A percentile compares a stretch with the other conserved stretches of the same genome.
Conservation (phyloP, 2,329 filamentous ascomycete genomes). For the Ceratocystis cacaofunesta region DNA sequence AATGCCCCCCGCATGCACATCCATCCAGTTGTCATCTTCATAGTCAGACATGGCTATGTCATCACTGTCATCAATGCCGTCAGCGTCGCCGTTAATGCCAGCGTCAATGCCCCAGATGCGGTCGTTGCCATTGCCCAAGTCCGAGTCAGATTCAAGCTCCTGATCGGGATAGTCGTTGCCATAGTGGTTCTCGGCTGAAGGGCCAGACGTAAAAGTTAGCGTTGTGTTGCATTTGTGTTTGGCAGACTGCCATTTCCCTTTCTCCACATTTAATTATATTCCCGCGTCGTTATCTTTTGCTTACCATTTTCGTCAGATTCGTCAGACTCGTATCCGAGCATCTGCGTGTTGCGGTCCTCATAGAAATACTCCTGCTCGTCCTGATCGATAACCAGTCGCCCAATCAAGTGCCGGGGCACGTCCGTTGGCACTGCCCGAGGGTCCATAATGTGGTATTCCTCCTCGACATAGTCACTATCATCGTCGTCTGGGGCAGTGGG, state of each 20-base stretch:
- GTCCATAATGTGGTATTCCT: conserved; percentile 49
- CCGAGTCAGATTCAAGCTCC: conserved; percentile 52
- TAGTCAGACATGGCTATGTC: conserved; percentile 26
- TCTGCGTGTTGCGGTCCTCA: conserved; percentile 14
- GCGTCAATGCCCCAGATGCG: conserved; percentile 33
- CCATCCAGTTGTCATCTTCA: conserved; percentile 26
- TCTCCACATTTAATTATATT: not conserved
- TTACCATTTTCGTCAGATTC: conserved; percentile 53
- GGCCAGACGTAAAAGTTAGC: conserved; percentile 9
- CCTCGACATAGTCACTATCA: conserved; percentile 45
- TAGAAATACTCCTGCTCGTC: conserved; percentile 47
- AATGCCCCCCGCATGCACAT: conserved; percentile 16
- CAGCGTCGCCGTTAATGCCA: conserved; percentile 38
- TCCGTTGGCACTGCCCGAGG: conserved; percentile 34
- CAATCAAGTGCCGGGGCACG: conserved; percentile 36
- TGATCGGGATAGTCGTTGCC: conserved; percentile 69
- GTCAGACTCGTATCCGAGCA: conserved; percentile 34
- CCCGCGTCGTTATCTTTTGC: conserved; percentile 8
- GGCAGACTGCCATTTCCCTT: not conserved
- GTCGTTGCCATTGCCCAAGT: conserved; percentile 26
- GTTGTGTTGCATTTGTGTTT: not conserved
- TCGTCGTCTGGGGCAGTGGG: conserved; percentile 29
- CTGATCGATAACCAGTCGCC: conserved; percentile 41
- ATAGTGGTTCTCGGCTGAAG: conserved; percentile 58
- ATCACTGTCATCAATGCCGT: conserved; percentile 26